phyloP scores from a whole-genome alignment of 768 basidiomycete genomes.

The Boletus huronensis region DNA sequence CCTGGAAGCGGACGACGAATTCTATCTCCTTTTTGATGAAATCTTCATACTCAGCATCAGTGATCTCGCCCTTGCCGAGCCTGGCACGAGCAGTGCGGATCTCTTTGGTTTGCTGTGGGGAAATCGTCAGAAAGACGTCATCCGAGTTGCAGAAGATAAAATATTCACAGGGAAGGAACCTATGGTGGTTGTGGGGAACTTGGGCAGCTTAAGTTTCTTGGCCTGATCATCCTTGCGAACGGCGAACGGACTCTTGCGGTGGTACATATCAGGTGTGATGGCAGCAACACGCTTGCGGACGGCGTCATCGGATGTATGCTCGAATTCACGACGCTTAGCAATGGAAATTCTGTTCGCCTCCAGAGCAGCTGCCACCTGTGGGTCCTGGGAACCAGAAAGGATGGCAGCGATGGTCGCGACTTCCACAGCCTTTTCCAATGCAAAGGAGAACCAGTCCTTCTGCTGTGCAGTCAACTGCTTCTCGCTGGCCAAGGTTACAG shows the following conservation, averaged over 20 bases:
- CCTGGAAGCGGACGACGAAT: constrained; percentile 92
- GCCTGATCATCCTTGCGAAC: constrained; percentile 85
- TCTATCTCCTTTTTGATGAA: constrained; percentile 99
- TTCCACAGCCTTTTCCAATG: constrained; percentile 91
- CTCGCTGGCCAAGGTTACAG: constrained; percentile 92
- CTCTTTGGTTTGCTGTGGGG: constrained; percentile 89
- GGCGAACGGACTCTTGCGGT: constrained; percentile 88
- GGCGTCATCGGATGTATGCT: constrained; percentile 87
- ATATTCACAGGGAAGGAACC: constrained; percentile 88
- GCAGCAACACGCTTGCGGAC: constrained; percentile 94
- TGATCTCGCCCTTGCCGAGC: constrained; percentile 87
- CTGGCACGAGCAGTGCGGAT: constrained; percentile 97
- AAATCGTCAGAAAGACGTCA: constrained; percentile 8
- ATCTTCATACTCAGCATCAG: constrained; percentile 83
- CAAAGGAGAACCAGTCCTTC: constrained; percentile 98
- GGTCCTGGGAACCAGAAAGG: constrained; percentile 81
- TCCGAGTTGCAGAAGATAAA: background rate
- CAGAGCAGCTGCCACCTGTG: constrained; percentile 64
- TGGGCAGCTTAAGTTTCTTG: constrained; percentile 85
- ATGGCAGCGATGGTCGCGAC: constrained; percentile 83
- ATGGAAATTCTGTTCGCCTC: constrained; percentile 91
- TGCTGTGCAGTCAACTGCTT: constrained; percentile 84
- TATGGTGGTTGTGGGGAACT: constrained; percentile 98
- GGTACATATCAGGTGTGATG: constrained; percentile 80
- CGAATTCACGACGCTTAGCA: constrained; percentile 90